Evolutionary conservation across 495 filamentous ascomycete species (phyloP).

Genomic region (Terfezia claveryi): DNA sequence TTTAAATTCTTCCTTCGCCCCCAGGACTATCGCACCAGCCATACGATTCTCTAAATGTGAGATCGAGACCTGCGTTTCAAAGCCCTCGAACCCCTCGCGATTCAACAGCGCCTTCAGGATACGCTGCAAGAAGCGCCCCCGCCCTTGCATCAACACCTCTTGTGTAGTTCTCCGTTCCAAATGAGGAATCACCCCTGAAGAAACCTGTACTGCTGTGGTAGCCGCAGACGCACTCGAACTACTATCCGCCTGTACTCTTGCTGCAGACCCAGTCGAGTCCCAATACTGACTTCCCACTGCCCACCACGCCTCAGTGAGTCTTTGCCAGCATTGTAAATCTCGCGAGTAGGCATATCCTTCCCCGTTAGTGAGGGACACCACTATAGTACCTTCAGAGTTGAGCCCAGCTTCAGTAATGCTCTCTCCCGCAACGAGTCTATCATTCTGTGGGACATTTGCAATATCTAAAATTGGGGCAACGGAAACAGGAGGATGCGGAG

Average conservation of each 20-base stretch:
- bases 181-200: constrained; percentile 76
- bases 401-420: constrained; percentile 75
- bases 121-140: constrained; percentile 70
- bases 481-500: constrained; percentile 75
- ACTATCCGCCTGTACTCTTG: constrained; percentile 38
- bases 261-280: constrained; percentile 61
- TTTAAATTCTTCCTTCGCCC: constrained; percentile 73
- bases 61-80: constrained; percentile 77
- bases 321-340: constrained; percentile 75
- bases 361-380: constrained; percentile 74
- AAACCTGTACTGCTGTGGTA: constrained; percentile 29
- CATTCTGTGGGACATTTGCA: constrained; percentile 42
- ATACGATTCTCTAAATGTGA: constrained; percentile 91
- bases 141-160: constrained; percentile 74
- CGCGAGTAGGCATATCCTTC: constrained; percentile 79
- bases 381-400: constrained; percentile 61
- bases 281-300: constrained; percentile 94
- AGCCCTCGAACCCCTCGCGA: constrained; percentile 73
- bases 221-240: not conserved
- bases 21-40: constrained; percentile 66
- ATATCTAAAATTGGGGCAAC: constrained; percentile 77
- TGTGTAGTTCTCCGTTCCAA: constrained; percentile 86
- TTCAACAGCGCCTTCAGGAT: constrained; percentile 68
- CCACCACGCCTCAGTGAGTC: constrained; percentile 91
- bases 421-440: constrained; percentile 59